Conservation (phyloP, 495 filamentous ascomycete genomes). For the Neurospora intermedia region DNA sequence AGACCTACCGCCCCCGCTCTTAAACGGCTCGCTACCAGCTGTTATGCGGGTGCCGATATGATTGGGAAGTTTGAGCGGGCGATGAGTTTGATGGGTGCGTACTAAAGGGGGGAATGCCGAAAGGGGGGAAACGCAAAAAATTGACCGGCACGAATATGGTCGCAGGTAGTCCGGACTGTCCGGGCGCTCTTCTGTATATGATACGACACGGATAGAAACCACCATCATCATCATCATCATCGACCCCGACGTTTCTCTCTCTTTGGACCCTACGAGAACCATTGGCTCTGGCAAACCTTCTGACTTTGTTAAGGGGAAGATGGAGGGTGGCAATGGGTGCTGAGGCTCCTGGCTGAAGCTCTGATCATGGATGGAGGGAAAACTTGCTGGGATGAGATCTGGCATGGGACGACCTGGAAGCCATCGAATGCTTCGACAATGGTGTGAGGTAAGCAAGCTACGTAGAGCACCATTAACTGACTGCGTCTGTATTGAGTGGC, state of each 20-base stretch:
- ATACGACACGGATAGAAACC: slow-evolving; percentile 15
- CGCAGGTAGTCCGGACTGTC: background rate
- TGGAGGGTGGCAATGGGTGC: background rate
- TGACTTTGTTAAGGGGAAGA: background rate
- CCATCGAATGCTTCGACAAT: background rate
- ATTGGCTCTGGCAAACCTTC: background rate
- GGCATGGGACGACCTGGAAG: background rate
- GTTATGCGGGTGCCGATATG: background rate
- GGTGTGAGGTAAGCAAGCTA: background rate
- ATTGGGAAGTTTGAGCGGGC: background rate
- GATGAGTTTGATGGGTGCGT: background rate
- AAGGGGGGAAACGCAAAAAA: background rate
- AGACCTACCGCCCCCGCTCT: slow-evolving; percentile 60
- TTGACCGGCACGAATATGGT: background rate
- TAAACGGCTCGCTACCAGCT: slow-evolving; percentile 18
- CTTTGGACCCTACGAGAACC: background rate
- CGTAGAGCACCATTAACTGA: background rate
- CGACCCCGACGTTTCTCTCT: slow-evolving; percentile 1
- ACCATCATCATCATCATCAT: slow-evolving; percentile 5
- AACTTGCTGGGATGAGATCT: background rate
- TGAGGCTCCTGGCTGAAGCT: background rate
- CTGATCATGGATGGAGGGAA: background rate
- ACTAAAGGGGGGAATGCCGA: background rate
- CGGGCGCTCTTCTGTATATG: slow-evolving; percentile 17
- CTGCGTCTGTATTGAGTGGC: background rate